These are phyloP conservation scores for Pichia rugopelliculosa DNA, from an alignment of 805 yeast species.

Conservation along the genomic window DNA sequence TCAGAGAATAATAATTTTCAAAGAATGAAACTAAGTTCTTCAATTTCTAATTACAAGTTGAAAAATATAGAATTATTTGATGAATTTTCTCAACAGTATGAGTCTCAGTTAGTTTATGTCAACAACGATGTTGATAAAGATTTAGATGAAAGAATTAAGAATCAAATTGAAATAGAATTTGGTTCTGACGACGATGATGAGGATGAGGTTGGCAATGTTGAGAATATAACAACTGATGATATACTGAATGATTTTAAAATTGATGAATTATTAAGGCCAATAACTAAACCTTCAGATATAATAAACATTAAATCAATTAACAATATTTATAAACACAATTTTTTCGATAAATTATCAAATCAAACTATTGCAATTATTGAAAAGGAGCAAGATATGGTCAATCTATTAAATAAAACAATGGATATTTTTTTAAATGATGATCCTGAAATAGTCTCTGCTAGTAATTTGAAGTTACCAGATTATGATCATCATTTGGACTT, in stretches of 20 bases:
- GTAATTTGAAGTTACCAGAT: conserved; percentile 54
- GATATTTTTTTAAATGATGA: conserved; percentile 85
- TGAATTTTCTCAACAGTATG: conserved; percentile 13
- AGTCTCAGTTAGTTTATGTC: conserved; percentile 19
- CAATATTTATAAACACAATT: conserved; percentile 52
- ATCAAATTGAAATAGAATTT: conserved; percentile 24
- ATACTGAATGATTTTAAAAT: conserved; percentile 45
- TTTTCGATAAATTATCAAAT: conserved; percentile 53
- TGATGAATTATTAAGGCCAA: conserved; percentile 62
- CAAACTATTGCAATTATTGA: conserved; percentile 75
- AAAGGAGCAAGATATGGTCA: conserved; percentile 72
- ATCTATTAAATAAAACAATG: conserved; percentile 61
- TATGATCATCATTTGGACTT: conserved; percentile 58
- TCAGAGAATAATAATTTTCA: conserved; percentile 23
- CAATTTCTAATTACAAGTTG: conserved; percentile 17
- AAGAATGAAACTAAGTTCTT: conserved; percentile 19
- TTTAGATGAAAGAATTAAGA: conserved; percentile 20
- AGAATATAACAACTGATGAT: conserved; percentile 12
- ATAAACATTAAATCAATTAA: conserved; percentile 62
- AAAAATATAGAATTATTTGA: conserved; percentile 16
- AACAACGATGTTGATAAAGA: conserved; percentile 18
- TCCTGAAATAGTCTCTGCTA: conserved; percentile 57
- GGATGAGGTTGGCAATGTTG: conserved; percentile 1
- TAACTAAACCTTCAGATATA: conserved; percentile 73
- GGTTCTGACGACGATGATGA: conserved; percentile 20